phyloP scores from a whole-genome alignment of 2,329 filamentous ascomycete genomes.

The Fusarium scirpi region DNA sequence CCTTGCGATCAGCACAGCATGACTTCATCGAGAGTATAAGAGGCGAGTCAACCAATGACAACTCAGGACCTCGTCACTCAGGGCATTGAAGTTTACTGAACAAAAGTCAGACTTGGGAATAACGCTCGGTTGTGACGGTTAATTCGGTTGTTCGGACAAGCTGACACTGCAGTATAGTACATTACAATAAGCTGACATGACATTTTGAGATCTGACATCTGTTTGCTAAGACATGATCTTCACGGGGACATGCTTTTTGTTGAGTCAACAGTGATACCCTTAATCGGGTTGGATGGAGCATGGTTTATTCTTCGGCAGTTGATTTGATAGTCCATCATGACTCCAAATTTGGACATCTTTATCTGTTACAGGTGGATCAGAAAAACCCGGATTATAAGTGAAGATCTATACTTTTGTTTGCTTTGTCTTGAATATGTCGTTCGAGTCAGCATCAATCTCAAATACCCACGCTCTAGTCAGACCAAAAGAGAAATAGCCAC shows the following conservation, averaged over 20 bases:
- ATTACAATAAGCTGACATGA: not conserved
- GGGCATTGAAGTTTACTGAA: not conserved
- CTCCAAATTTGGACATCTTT: not conserved
- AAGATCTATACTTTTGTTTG: not conserved
- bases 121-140: not conserved
- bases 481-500: not conserved
- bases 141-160: slow-evolving; percentile 2
- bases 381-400: not conserved
- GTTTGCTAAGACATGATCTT: not conserved
- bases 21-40: slow-evolving; percentile 12
- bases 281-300: not conserved
- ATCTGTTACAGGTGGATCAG: not conserved
- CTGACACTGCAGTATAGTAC: not conserved
- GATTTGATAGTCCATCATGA: not conserved
- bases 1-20: slow-evolving; percentile 15
- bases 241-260: not conserved
- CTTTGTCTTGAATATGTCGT: not conserved
- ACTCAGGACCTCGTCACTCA: not conserved
- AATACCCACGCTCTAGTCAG: not conserved
- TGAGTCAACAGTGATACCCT: slow-evolving; percentile 1
- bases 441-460: not conserved
- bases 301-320: not conserved
- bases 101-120: not conserved
- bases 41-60: not conserved
- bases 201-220: not conserved